Base-by-base conservation (phyloP, 768 basidiomycete genomes). In the Tulasnella sp. region DNA sequence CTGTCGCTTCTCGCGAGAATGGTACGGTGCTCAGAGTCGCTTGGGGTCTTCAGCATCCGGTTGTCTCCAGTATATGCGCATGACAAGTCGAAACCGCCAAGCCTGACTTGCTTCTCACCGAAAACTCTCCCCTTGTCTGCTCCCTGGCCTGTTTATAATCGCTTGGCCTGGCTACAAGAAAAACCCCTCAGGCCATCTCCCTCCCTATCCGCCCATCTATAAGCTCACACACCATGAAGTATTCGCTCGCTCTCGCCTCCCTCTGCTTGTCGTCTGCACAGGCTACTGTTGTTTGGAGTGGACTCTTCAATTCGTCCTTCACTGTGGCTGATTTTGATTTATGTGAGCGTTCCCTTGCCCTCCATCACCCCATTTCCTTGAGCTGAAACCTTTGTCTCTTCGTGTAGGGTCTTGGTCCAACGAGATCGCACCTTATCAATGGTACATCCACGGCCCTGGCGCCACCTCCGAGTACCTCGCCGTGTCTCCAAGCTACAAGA, bases 391-490 rank as follows among this genome's bases (percentile, higher is more conserved):
- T 15, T 38, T 5, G 34, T 38, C 15, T 38, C 34, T 38, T 38
- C 7, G 5, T 38, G 15, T 38, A 38, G 34, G 79, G 80, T 78
- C 77, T 25, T 81, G 78, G 78, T 69, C 77, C 7, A 76, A 73
- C 67, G 69, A 38, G 34, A 38, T 38, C 34, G 57, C 45, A 30
- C 31, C 31, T 11, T 49, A 46, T 21, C 60, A 56, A n/a, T 51
- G 44, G 70, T 73, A 73, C 67, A 83, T 83, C 65, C 80, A 83
- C 60, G 81, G 81, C 38, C 72, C 68, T 53, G 68, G 71, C 53
- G 68, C 76, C 11, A 80, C 80, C 1, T 77, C 78, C 25, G 67
- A 73, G 46, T 83, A 82, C 68, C 73, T 83, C 50, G 75, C 73
- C 12, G 68, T 81, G 43, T 72, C 70, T 38, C 68, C 80, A 0